These are phyloP conservation scores for Orychophragmus violaceus DNA, from an alignment of 345 rosid genomes.

Conservation along the genomic window DNA sequence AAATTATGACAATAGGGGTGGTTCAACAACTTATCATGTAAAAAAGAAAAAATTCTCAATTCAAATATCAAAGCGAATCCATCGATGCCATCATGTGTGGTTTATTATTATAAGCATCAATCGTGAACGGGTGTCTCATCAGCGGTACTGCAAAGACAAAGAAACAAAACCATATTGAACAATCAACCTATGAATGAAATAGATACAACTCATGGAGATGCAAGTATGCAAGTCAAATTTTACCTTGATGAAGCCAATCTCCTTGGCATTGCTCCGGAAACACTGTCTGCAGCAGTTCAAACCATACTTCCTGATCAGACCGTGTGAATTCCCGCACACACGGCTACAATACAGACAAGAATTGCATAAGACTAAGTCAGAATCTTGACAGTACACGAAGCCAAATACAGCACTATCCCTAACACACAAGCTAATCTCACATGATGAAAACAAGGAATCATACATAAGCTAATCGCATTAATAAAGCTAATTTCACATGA, in stretches of 20 bases:
- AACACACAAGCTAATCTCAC: neutral
- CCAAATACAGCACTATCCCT: neutral
- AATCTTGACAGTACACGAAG: no score
- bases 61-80: neutral
- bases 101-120: neutral
- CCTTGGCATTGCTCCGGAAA: neutral
- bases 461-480: no score
- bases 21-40: no score
- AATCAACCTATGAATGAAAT: neutral
- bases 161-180: neutral
- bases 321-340: neutral
- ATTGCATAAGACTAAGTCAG: neutral
- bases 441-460: no score
- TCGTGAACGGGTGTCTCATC: neutral
- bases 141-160: slow-evolving; percentile 18
- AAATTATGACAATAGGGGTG: no score
- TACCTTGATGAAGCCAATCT: slow-evolving; percentile 1
- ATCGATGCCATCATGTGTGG: neutral
- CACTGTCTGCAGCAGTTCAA: neutral
- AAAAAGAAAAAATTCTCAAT: no score
- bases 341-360: no score
- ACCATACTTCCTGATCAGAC: neutral
- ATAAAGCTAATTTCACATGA: no score
- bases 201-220: neutral
- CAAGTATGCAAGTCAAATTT: neutral